Conservation (phyloP, 225 moss, liverwort and hornwort genomes). For the Asterella californica region DNA sequence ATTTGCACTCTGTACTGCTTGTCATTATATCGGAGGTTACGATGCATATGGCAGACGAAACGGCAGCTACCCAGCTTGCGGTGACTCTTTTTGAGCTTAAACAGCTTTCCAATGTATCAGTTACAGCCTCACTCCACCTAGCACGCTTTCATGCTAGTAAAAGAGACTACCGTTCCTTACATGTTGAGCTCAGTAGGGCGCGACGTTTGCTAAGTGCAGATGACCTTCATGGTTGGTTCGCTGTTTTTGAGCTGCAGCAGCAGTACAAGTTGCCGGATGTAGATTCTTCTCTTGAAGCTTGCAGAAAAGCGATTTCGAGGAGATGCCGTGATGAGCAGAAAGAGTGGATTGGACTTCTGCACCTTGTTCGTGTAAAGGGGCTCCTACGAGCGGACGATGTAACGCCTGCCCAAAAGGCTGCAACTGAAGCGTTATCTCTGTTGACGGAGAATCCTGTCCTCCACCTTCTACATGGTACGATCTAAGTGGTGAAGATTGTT, state of each 20-base stretch:
- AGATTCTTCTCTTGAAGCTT: slow-evolving; percentile 45
- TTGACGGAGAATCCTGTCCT: slow-evolving; percentile 59
- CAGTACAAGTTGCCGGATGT: slow-evolving; percentile 36
- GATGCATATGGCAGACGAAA: slow-evolving; percentile 53
- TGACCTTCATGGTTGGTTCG: slow-evolving; percentile 64
- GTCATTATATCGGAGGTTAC: slow-evolving; percentile 60
- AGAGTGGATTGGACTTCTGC: slow-evolving; percentile 61
- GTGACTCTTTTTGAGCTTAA: slow-evolving; percentile 48
- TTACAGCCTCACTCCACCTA: slow-evolving; percentile 59
- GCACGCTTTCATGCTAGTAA: slow-evolving; percentile 65
- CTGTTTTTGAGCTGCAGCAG: slow-evolving; percentile 65
- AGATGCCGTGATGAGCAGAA: slow-evolving; percentile 34
- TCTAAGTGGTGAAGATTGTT: neutral
- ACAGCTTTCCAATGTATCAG: slow-evolving; percentile 38
- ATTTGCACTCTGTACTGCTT: slow-evolving; percentile 48
- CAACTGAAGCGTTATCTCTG: slow-evolving; percentile 54
- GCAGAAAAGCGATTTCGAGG: slow-evolving; percentile 46
- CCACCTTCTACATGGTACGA: slow-evolving; percentile 78
- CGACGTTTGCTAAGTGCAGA: slow-evolving; percentile 49
- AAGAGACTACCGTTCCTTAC: slow-evolving; percentile 49
- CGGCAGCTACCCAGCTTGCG: slow-evolving; percentile 52
- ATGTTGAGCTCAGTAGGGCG: slow-evolving; percentile 57
- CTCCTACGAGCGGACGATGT: slow-evolving; percentile 59
- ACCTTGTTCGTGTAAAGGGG: slow-evolving; percentile 51
- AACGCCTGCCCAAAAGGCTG: slow-evolving; percentile 69